A percentile compares a stretch with the other conserved stretches of the same genome.
These are phyloP conservation scores for Eucalyptus regnans DNA, from an alignment of 345 rosid species.

Conservation along the genomic window DNA sequence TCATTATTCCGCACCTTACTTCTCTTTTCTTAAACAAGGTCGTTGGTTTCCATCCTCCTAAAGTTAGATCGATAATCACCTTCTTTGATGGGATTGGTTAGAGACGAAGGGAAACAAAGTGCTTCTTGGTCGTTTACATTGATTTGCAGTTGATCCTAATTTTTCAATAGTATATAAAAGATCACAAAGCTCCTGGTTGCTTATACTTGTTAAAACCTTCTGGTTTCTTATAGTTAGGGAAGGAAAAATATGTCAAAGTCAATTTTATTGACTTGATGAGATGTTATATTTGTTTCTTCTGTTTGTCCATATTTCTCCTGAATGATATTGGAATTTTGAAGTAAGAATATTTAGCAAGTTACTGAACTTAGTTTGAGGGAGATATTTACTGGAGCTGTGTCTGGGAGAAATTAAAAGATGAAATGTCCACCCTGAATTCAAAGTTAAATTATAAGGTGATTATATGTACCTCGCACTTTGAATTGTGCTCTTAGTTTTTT, in stretches of 20 bases:
- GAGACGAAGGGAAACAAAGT: background rate
- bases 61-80: background rate
- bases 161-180: background rate
- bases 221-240: background rate
- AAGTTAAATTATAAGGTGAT: background rate
- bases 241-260: background rate
- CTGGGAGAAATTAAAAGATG: background rate
- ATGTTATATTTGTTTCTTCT: background rate
- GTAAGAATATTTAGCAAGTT: background rate
- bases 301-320: background rate
- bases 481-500: background rate
- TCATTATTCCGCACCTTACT: background rate
- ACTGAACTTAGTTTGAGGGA: background rate
- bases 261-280: background rate
- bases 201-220: background rate
- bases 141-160: background rate
- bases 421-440: background rate
- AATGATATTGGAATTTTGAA: background rate
- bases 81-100: background rate
- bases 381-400: background rate
- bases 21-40: background rate
- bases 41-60: background rate
- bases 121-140: background rate
- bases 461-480: background rate
- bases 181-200: background rate